Conservation (phyloP, 495 filamentous ascomycete species). For the Hypoxylon perforatum region DNA sequence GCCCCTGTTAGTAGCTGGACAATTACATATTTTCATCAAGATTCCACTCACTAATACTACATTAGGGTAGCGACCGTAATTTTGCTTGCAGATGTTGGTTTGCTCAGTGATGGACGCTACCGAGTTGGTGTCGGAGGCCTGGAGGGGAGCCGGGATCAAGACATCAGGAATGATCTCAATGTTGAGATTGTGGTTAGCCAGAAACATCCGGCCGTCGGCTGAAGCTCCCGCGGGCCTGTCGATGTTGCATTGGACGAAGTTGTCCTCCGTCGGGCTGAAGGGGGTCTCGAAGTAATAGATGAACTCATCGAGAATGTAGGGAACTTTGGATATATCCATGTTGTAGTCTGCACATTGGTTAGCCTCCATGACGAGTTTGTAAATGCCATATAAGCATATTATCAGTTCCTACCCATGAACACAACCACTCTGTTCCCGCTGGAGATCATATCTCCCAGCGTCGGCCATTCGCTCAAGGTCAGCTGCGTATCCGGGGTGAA, state of each 20-base stretch:
- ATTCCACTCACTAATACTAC: slow-evolving; percentile 72
- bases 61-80: slow-evolving; percentile 75
- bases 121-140: slow-evolving; percentile 74
- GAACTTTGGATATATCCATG: slow-evolving; percentile 73
- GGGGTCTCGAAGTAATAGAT: slow-evolving; percentile 75
- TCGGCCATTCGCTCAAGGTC: slow-evolving; percentile 77
- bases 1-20: slow-evolving; percentile 23
- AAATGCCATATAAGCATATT: not conserved
- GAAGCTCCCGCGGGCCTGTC: slow-evolving; percentile 67
- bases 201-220: slow-evolving; percentile 72
- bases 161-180: slow-evolving; percentile 67
- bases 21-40: not conserved
- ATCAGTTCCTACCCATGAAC: slow-evolving; percentile 49
- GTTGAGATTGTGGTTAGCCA: slow-evolving; percentile 89
- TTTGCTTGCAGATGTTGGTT: slow-evolving; percentile 69
- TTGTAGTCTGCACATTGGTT: slow-evolving; percentile 68
- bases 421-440: slow-evolving; percentile 52
- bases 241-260: slow-evolving; percentile 68
- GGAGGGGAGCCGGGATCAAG: slow-evolving; percentile 61
- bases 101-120: slow-evolving; percentile 72
- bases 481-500: slow-evolving; percentile 74
- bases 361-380: not conserved
- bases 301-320: slow-evolving; percentile 77
- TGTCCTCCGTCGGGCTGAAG: slow-evolving; percentile 67
- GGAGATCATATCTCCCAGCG: slow-evolving; percentile 75